These are phyloP conservation scores for Candida nonsorbophila DNA, from an alignment of 805 yeast genomes.

Conservation along the genomic window DNA sequence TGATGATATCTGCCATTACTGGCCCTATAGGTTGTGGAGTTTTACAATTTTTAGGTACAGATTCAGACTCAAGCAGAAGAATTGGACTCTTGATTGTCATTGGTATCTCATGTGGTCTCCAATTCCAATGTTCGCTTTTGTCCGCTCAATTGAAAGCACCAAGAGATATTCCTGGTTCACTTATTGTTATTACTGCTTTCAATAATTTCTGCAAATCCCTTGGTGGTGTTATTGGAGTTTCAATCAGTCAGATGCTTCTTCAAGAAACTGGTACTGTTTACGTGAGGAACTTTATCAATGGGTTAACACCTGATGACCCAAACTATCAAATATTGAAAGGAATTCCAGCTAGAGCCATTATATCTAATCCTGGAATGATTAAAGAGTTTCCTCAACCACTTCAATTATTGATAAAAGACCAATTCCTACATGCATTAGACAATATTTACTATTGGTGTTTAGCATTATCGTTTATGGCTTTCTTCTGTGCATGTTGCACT, in stretches of 20 bases:
- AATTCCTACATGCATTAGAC: constrained; percentile 32
- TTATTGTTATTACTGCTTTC: constrained; percentile 29
- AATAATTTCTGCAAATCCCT: constrained; percentile 25
- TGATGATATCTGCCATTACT: constrained; percentile 22
- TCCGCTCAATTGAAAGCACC: constrained; percentile 35
- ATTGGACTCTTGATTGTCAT: constrained; percentile 29
- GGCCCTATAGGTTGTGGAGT: constrained; percentile 32
- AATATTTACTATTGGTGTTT: constrained; percentile 37
- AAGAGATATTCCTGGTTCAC: constrained; percentile 26
- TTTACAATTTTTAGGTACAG: constrained; percentile 19
- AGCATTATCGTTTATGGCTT: constrained; percentile 26
- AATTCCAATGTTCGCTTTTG: constrained; percentile 30
- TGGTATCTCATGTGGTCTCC: constrained; percentile 32
- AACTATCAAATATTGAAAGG: constrained; percentile 11
- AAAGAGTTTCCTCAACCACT: constrained; percentile 17
- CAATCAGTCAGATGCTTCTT: constrained; percentile 27
- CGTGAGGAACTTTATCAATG: constrained; percentile 6
- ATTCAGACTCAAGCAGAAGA: constrained; percentile 15
- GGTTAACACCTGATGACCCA: constrained; percentile 6
- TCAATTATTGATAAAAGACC: constrained; percentile 17
- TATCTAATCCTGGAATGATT: constrained; percentile 22
- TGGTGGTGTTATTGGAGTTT: constrained; percentile 28
- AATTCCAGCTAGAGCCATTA: constrained; percentile 10
- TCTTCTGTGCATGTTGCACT: constrained; percentile 28
- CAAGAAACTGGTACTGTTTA: constrained; percentile 14